A percentile compares a stretch with the other conserved stretches of the same genome.
These are phyloP conservation scores for Globisporangium cystogenes DNA, from an alignment of 352 stramenopile genomes.

Conservation along the genomic window DNA sequence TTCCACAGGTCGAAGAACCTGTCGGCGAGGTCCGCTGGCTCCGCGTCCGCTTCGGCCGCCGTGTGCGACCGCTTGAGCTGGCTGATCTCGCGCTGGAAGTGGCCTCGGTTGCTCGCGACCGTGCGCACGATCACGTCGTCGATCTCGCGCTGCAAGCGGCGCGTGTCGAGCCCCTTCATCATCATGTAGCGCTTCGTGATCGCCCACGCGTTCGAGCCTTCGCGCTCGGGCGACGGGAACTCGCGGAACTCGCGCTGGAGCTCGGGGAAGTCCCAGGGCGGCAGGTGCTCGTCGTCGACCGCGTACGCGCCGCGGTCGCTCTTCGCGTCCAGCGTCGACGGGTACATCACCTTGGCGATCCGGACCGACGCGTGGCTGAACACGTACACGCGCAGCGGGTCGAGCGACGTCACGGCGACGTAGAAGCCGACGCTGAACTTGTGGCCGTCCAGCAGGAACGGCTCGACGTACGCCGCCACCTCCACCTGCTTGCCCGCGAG, in stretches of 20 bases:
- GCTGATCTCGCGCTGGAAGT: slow-evolving; percentile 37
- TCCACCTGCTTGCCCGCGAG: slow-evolving; percentile 54
- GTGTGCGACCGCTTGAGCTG: slow-evolving; percentile 34
- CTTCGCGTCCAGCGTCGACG: slow-evolving; percentile 26
- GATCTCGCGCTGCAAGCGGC: slow-evolving; percentile 57
- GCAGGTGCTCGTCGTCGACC: slow-evolving; percentile 60
- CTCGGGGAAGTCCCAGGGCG: slow-evolving; percentile 68
- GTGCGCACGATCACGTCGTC: slow-evolving; percentile 55
- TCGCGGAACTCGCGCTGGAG: slow-evolving; percentile 59
- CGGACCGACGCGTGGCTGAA: slow-evolving; percentile 71
- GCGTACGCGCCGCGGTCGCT: slow-evolving; percentile 49
- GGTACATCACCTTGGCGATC: slow-evolving; percentile 66
- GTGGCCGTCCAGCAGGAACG: slow-evolving; percentile 79
- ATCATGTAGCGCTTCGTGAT: slow-evolving; percentile 64
- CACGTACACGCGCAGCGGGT: slow-evolving; percentile 83
- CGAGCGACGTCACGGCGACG: slow-evolving; percentile 73
- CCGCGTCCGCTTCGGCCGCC: slow-evolving; percentile 14
- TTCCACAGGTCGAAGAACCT: slow-evolving; percentile 94
- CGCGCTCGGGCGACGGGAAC: slow-evolving; percentile 38
- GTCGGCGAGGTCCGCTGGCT: slow-evolving; percentile 33
- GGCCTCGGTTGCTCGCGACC: slow-evolving; percentile 48
- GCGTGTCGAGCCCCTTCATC: slow-evolving; percentile 53
- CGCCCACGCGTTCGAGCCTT: slow-evolving; percentile 63
- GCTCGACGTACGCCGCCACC: slow-evolving; percentile 77
- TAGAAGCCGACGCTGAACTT: slow-evolving; percentile 89